Evolutionary conservation across 2,329 filamentous ascomycete genomes (phyloP), one percentile per base, ranked within the genome.

Genomic region (Neocucurbitaria cava): DNA sequence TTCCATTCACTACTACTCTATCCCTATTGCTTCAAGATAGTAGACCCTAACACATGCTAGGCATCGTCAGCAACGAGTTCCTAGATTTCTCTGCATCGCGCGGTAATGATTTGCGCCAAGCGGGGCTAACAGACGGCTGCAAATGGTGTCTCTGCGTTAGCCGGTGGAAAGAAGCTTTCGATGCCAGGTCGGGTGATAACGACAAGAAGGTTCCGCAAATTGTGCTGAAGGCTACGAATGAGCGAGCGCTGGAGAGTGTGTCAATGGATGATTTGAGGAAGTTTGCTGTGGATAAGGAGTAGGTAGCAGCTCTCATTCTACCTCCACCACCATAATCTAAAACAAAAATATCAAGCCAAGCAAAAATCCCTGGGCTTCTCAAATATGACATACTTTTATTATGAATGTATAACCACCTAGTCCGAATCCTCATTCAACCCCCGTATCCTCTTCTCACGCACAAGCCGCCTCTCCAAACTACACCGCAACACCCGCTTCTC

Each of bases 91-190:
- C 80, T 28, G 84, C 85, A 17, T 77, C 78, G 4, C 79, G 80
- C 33, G 86, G 85, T 35, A 88, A 88, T 65, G 83, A 88, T 64
- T 76, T 88, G 30, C 79, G 84, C 21, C 64, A 71, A 5, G 78
- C 79, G 18, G 85, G 85, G 3, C 78, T 88, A 49, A 83, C 78
- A 18, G 81, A 77, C 11, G 85, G 85, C 7, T 87, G 85, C 64
- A 85, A 83, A 69, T 88, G 86, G 84, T 88, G 86, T 70, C 72
- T 88, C 5, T 88, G 86, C 64, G 85, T 84, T 2, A 76, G 72
- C 10, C 73, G 85, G 40, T 88, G 84, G 84, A 82, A 82, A 61
- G 85, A 88, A 69, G 86, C 85, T 1, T 82, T 85, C 56, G 77
- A 83, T 49, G 84, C 84, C 1, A 75, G 81, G 56, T 80, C 77